Percentiles rank a stretch among this genome's conserved stretches.
Conservation (phyloP, 495 filamentous ascomycete genomes). For the Xylaria venustula region DNA sequence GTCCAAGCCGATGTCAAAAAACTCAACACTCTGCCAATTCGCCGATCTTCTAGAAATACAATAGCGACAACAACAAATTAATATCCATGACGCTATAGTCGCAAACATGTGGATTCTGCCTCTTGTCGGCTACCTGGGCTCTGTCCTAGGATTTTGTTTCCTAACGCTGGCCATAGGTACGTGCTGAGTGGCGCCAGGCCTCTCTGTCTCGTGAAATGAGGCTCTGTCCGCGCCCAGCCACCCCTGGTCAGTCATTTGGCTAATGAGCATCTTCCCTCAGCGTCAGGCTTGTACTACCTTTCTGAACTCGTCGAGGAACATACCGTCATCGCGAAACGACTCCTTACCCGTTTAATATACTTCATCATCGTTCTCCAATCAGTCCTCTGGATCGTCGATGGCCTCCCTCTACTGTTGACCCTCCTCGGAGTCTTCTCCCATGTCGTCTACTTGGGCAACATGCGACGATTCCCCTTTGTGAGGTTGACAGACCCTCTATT, state of each 20-base stretch:
- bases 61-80: not conserved
- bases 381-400: slow-evolving; percentile 75
- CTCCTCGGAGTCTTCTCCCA: slow-evolving; percentile 78
- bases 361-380: slow-evolving; percentile 71
- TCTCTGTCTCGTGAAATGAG: not conserved
- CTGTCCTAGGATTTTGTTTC: slow-evolving; percentile 86
- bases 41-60: not conserved
- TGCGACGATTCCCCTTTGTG: slow-evolving; percentile 83
- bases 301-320: slow-evolving; percentile 98
- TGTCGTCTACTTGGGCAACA: slow-evolving; percentile 84
- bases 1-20: not conserved
- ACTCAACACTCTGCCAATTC: too few relatives aligned
- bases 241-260: not conserved
- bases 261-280: slow-evolving; percentile 43
- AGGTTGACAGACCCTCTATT: slow-evolving; percentile 88
- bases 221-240: not conserved
- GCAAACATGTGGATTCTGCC: slow-evolving; percentile 85
- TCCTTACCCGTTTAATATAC: slow-evolving; percentile 85
- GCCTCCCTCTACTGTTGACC: slow-evolving; percentile 74
- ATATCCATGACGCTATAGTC: slow-evolving; percentile 12
- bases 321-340: slow-evolving; percentile 83
- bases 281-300: slow-evolving; percentile 95
- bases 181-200: slow-evolving; percentile 7
- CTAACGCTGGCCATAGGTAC: slow-evolving; percentile 90
- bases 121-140: slow-evolving; percentile 82